Conservation (phyloP, 768 basidiomycete genomes). For the Mycena crocata region DNA sequence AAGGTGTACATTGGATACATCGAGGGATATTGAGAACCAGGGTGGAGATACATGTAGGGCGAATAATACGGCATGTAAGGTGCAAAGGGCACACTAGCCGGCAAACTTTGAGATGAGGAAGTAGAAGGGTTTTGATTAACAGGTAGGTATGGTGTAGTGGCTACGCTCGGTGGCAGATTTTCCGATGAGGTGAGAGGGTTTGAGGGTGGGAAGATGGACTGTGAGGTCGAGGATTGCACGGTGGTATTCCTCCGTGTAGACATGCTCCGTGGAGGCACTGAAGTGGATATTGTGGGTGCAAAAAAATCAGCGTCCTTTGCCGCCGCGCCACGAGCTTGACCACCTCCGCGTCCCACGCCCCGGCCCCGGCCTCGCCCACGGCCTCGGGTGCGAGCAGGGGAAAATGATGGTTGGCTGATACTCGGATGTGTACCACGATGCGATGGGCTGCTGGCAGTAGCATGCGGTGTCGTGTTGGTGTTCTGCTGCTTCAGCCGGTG, state of each 20-base stretch:
- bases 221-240: neutral
- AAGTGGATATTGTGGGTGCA: neutral
- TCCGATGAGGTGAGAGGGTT: neutral
- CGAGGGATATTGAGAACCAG: neutral
- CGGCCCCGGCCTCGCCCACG: constrained; percentile 1
- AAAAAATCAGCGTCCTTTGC: constrained; percentile 11
- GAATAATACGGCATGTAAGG: neutral
- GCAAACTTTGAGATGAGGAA: too few species aligned
- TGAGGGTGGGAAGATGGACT: neutral
- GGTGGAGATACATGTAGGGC: neutral
- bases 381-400: neutral
- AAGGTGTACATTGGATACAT: constrained; percentile 7
- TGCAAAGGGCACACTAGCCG: too few species aligned
- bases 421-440: too few species aligned
- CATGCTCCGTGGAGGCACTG: neutral
- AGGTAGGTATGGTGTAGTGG: too few species aligned
- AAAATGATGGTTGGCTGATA: constrained; percentile 19
- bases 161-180: too few species aligned
- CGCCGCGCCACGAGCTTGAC: neutral
- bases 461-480: too few species aligned
- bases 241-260: neutral
- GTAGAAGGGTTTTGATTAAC: too few species aligned
- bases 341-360: neutral
- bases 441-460: too few species aligned
- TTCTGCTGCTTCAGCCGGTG: neutral